Percentiles rank a stretch among this genome's conserved stretches.
Conservation (phyloP, 1,284 basidiomycete genomes). For the Irpex rosettiformis region DNA sequence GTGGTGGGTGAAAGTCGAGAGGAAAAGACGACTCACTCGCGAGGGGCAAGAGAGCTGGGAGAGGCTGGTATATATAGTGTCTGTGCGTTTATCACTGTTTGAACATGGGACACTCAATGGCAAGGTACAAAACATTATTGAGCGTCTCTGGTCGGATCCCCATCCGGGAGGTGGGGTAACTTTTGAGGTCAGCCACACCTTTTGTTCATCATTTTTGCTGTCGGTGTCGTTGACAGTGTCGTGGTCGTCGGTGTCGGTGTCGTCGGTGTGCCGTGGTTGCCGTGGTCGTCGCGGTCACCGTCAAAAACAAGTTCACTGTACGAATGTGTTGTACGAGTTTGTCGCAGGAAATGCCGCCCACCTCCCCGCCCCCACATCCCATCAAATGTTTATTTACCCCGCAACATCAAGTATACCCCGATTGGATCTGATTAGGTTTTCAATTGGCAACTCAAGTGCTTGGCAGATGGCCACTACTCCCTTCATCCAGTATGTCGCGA, state of each 20-base stretch:
- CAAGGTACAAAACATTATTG: background rate
- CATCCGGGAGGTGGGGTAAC: background rate
- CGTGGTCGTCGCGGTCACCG: too few species aligned
- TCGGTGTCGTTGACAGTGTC: background rate
- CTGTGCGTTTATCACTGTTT: background rate
- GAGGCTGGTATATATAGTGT: background rate
- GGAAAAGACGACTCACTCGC: background rate
- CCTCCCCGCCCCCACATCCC: slow-evolving; percentile 1
- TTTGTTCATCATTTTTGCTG: too few species aligned
- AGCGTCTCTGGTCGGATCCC: slow-evolving; percentile 3
- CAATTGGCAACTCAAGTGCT: too few species aligned
- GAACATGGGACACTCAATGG: background rate
- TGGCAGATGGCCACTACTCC: too few species aligned
- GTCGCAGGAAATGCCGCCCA: too few species aligned
- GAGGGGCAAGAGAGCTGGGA: background rate
- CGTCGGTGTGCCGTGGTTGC: too few species aligned
- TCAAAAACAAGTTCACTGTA: too few species aligned
- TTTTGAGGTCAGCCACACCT: background rate
- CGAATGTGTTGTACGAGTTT: too few species aligned
- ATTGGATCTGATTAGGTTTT: background rate
- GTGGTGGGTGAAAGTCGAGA: background rate
- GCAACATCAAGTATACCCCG: background rate
- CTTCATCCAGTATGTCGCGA: too few species aligned
- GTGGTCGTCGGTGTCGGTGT: background rate
- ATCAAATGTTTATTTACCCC: background rate